phyloP scores from a whole-genome alignment of 192 early-diverging fungal genomes.

The Spinellus fusiger region DNA sequence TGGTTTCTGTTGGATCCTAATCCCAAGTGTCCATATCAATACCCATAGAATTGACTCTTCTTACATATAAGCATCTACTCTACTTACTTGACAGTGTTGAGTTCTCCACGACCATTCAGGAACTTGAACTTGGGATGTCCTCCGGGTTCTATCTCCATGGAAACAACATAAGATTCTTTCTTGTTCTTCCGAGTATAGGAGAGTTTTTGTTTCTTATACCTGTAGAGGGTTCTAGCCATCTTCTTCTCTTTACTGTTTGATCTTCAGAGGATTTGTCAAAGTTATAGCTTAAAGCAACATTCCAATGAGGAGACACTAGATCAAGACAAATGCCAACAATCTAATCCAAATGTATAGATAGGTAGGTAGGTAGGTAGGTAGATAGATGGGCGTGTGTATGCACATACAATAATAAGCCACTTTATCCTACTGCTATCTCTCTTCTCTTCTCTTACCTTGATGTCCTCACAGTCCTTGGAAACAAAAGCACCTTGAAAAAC shows the following conservation, averaged over 20 bases:
- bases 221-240: slow-evolving; percentile 14
- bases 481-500: slow-evolving; percentile 53
- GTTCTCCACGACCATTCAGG: slow-evolving; percentile 53
- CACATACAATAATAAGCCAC: too few relatives aligned
- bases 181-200: too few relatives aligned
- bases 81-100: slow-evolving; percentile 37
- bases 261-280: slow-evolving; percentile 26
- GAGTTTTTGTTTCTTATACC: background rate
- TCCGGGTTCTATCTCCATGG: background rate
- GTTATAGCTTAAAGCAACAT: slow-evolving; percentile 37
- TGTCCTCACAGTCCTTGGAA: slow-evolving; percentile 47
- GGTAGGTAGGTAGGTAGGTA: background rate
- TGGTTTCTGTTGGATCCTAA: slow-evolving; percentile 50
- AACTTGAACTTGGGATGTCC: slow-evolving; percentile 16
- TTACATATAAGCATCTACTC: background rate
- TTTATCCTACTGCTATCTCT: background rate
- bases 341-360: slow-evolving; percentile 26
- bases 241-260: slow-evolving; percentile 13
- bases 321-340: slow-evolving; percentile 38
- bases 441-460: slow-evolving; percentile 47
- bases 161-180: too few relatives aligned
- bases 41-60: background rate
- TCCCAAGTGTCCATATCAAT: background rate
- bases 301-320: slow-evolving; percentile 39
- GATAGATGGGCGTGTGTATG: too few relatives aligned